Percentiles rank a stretch among this genome's conserved stretches.
These are phyloP conservation scores for Linderniella brevidens DNA, from an alignment of 257 asterid species.

Conservation along the genomic window DNA sequence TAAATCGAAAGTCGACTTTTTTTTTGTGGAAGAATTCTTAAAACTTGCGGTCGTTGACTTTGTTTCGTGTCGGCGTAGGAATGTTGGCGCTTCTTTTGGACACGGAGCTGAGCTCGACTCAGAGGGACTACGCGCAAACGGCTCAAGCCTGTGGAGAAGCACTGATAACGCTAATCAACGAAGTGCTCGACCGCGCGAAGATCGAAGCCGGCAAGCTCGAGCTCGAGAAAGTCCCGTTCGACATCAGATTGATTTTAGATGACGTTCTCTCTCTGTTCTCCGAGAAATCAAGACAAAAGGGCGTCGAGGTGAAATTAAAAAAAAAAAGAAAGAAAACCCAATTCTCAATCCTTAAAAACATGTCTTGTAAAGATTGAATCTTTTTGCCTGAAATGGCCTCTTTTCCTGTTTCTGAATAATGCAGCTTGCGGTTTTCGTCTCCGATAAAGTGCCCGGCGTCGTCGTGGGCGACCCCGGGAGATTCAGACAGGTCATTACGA, in stretches of 20 bases:
- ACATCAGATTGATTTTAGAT: slow-evolving; percentile 57
- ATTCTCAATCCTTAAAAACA: too few species aligned
- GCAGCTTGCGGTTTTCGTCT: slow-evolving; percentile 84
- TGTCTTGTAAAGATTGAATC: too few species aligned
- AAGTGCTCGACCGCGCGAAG: slow-evolving; percentile 87
- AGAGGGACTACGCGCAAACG: slow-evolving; percentile 82
- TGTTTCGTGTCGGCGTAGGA: slow-evolving; percentile 23
- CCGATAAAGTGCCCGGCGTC: slow-evolving; percentile 76
- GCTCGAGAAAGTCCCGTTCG: slow-evolving; percentile 76
- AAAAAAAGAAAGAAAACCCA: too few species aligned
- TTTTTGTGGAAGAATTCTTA: too few species aligned
- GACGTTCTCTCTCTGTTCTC: slow-evolving; percentile 82
- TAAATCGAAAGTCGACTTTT: slow-evolving; percentile 9
- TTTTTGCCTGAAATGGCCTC: too few species aligned
- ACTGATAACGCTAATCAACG: slow-evolving; percentile 73
- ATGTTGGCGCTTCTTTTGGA: slow-evolving; percentile 76
- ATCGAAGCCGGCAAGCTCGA: slow-evolving; percentile 80
- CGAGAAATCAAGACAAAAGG: slow-evolving; percentile 73
- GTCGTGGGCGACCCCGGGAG: slow-evolving; percentile 93
- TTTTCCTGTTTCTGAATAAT: too few species aligned
- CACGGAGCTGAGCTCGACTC: slow-evolving; percentile 71
- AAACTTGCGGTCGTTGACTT: too few species aligned
- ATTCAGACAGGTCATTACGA: slow-evolving; percentile 84
- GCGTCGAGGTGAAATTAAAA: slow-evolving; percentile 46
- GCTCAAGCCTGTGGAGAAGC: slow-evolving; percentile 92